Evolutionary conservation across 768 basidiomycete genomes (phyloP).

Genomic region (Suillus spraguei): DNA sequence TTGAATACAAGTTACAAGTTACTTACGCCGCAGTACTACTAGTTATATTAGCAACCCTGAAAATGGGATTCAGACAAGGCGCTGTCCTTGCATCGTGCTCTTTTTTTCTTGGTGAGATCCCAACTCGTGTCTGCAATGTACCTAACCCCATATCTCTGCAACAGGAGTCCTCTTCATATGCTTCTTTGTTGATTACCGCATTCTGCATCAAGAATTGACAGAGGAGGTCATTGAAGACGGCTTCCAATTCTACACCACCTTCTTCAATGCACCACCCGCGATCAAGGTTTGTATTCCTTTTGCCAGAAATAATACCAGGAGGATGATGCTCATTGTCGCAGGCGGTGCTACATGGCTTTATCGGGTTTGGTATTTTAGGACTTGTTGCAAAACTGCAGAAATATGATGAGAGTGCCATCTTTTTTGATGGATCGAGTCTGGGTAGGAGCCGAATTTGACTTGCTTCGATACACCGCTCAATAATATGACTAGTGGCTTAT

Average conservation of each 20-base stretch:
- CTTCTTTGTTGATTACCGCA: constrained; percentile 84
- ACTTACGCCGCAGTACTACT: background rate
- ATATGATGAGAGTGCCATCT: constrained; percentile 93
- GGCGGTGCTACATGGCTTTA: constrained; percentile 87
- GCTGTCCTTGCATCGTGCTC: constrained; percentile 86
- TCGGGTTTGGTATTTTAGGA: constrained; percentile 75
- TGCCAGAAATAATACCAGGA: background rate
- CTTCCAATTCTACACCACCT: constrained; percentile 89
- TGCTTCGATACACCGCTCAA: constrained; percentile 17
- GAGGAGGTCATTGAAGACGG: constrained; percentile 72
- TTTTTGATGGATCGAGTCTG: constrained; percentile 89
- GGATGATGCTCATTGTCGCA: constrained; percentile 27
- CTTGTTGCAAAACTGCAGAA: constrained; percentile 78
- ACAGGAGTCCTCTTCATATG: constrained; percentile 83
- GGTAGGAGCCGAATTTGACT: constrained; percentile 51
- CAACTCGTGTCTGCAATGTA: constrained; percentile 19
- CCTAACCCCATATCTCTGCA: constrained; percentile 19
- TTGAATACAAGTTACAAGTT: background rate
- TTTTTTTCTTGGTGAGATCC: constrained; percentile 82
- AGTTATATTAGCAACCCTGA: constrained; percentile 2
- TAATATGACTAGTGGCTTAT: constrained; percentile 58
- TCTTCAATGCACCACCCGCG: constrained; percentile 90
- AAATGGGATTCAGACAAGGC: constrained; percentile 89
- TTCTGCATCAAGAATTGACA: constrained; percentile 72
- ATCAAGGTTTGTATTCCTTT: constrained; percentile 68